Base-by-base conservation (phyloP, 1,139 yeast species). In the Candida sp. region DNA sequence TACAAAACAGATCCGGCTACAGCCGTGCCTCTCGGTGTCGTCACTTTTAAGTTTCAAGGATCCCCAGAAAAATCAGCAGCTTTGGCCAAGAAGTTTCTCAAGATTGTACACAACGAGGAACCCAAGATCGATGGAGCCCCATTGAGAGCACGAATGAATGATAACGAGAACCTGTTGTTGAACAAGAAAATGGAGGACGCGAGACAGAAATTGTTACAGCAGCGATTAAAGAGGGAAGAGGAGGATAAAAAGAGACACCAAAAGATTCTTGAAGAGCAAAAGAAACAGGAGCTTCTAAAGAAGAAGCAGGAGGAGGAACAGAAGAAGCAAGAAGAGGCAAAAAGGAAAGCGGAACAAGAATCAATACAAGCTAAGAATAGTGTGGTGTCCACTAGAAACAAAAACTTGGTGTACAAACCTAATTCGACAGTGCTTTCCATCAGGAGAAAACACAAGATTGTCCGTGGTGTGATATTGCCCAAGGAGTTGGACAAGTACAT, bases 21-120 rank as follows among this genome's bases (percentile, higher is more conserved):
- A 48, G 97, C 93, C 3, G 89, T 88, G 25, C 94, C 96, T 0
- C 68, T 92, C 47, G 96, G 97, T 3, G 73, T 91, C 33, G 89
- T 88, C 43, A 73, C 84, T 23, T 75, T 91, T 49, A 75, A 79
- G 51, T 92, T 82, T 68, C 84, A 78, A 51, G 93, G 93, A 3
- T 72, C 75, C 23, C 61, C 75, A 2, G 87, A 83, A 46, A 72
- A 73, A 50, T 82, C 94, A 0, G 83, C 83, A 61, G 69, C 65
- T 41, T 59, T 69, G 25, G 81, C 81, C 11, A 68, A 68, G 44
- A 65, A 63, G 45, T 65, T 77, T 28, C 64, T 77, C 6, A 55
- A 60, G 27, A 64, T 60, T 3, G 62, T 75, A 9, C 65, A 63
- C 43, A 30, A 58, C 2, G 72, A 68, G 32, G 61, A 63, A 3